Evolutionary conservation across 176 grass and related monocot genomes (phyloP).

Genomic region (Chrysopogon serrulatus): DNA sequence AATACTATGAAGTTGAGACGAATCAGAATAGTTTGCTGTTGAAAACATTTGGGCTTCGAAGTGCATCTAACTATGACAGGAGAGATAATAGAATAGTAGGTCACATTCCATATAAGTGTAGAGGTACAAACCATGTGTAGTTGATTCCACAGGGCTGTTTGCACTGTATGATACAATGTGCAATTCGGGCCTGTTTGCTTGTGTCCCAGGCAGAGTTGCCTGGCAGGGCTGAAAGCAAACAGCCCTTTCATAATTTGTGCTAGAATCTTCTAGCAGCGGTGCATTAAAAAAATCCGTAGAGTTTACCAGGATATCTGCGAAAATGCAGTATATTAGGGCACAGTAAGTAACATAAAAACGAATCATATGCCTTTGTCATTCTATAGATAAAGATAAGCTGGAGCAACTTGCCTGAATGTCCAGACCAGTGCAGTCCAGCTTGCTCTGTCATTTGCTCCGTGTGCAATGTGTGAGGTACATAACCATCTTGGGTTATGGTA

Average conservation of each 20-base stretch:
- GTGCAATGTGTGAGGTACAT: background rate
- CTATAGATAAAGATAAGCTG: background rate
- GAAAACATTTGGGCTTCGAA: background rate
- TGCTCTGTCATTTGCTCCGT: background rate
- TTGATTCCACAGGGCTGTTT: slow-evolving; percentile 10
- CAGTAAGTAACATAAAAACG: background rate
- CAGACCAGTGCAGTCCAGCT: background rate
- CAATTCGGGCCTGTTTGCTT: background rate
- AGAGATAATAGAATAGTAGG: background rate
- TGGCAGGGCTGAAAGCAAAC: background rate
- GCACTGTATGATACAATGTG: background rate
- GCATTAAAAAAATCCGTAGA: background rate
- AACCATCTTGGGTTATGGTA: background rate
- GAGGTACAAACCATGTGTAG: slow-evolving; percentile 27
- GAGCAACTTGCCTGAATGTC: slow-evolving; percentile 24
- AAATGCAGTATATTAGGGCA: background rate
- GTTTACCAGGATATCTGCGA: slow-evolving; percentile 3
- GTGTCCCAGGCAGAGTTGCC: background rate
- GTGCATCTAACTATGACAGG: background rate
- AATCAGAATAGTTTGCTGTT: background rate
- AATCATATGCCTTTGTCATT: background rate
- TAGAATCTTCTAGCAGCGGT: background rate
- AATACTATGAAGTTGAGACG: background rate
- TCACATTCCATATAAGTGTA: slow-evolving; percentile 6
- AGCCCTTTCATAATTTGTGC: background rate